phyloP scores from a whole-genome alignment of 495 filamentous ascomycete genomes.

The Penicillium pulvis region DNA sequence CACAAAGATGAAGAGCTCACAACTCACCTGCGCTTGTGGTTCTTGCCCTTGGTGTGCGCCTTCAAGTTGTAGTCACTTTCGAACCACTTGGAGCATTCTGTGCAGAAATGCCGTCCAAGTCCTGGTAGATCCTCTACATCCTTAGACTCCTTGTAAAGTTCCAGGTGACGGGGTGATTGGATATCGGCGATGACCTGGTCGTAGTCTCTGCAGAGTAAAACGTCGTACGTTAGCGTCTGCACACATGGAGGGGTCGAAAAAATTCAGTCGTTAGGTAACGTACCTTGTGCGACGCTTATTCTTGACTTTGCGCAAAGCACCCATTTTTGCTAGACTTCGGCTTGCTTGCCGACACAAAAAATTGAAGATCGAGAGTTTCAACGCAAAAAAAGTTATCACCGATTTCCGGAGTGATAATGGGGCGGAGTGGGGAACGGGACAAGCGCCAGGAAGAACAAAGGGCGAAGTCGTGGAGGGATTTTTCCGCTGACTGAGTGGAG shows the following conservation, averaged over 20 bases:
- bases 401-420: conserved; percentile 45
- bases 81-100: conserved; percentile 96
- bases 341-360: conserved; percentile 18
- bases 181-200: conserved; percentile 88
- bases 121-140: conserved; percentile 84
- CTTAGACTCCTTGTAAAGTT: conserved; percentile 74
- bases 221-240: neutral
- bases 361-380: conserved; percentile 14
- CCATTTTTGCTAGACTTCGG: conserved; percentile 49
- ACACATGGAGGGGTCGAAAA: neutral
- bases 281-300: conserved; percentile 64
- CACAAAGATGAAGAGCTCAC: neutral
- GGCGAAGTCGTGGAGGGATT: conserved; percentile 23
- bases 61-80: conserved; percentile 79
- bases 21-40: conserved; percentile 83
- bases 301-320: conserved; percentile 56
- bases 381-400: conserved; percentile 40
- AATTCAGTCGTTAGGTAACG: conserved; percentile 3
- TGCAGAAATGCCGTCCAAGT: conserved; percentile 80
- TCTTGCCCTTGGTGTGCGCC: conserved; percentile 81
- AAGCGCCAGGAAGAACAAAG: conserved; percentile 12
- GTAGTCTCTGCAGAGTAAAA: conserved; percentile 62
- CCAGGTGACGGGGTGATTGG: conserved; percentile 71
- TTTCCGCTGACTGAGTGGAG: conserved; percentile 31
- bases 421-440: conserved; percentile 37